These are phyloP conservation scores for Trichaptum fuscoviolaceum DNA, from an alignment of 768 basidiomycete genomes.

Conservation along the genomic window DNA sequence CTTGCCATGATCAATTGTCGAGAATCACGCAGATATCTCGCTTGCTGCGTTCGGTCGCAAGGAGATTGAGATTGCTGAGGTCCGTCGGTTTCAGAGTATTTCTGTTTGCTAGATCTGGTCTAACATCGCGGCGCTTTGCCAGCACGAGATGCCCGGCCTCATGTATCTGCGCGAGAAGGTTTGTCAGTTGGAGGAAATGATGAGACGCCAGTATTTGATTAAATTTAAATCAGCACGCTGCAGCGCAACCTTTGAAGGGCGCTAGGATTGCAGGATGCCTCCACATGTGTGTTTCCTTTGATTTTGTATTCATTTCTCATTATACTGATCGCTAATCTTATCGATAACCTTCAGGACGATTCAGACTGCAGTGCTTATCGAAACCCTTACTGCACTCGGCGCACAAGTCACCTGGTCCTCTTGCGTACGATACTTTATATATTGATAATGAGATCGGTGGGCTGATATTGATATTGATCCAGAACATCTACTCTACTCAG, in stretches of 20 bases:
- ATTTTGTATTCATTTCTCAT: constrained; percentile 10
- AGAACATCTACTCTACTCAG: constrained; percentile 99
- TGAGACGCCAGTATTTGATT: constrained; percentile 15
- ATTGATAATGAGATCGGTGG: constrained; percentile 12
- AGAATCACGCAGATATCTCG: constrained; percentile 61
- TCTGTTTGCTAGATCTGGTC: constrained; percentile 14
- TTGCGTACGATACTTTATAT: constrained; percentile 52
- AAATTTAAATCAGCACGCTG: constrained; percentile 51
- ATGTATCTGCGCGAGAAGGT: constrained; percentile 92
- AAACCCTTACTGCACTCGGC: constrained; percentile 92
- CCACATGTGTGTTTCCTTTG: constrained; percentile 67
- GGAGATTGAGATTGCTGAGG: constrained; percentile 99
- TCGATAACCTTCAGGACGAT: constrained; percentile 70
- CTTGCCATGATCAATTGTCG: neutral
- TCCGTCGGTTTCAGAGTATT: constrained; percentile 28
- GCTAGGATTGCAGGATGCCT: constrained; percentile 97
- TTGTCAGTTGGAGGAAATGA: constrained; percentile 7
- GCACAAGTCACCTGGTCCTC: constrained; percentile 99
- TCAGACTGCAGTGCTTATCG: constrained; percentile 97
- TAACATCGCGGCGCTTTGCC: constrained; percentile 12
- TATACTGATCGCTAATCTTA: constrained; percentile 6
- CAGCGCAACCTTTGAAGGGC: constrained; percentile 82
- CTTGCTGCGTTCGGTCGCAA: constrained; percentile 99
- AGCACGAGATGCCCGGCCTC: constrained; percentile 95
- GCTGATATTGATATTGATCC: constrained; percentile 7